These are phyloP conservation scores for Aaosphaeria pasadenensis DNA, from an alignment of 2,329 filamentous ascomycete species.

Conservation along the genomic window DNA sequence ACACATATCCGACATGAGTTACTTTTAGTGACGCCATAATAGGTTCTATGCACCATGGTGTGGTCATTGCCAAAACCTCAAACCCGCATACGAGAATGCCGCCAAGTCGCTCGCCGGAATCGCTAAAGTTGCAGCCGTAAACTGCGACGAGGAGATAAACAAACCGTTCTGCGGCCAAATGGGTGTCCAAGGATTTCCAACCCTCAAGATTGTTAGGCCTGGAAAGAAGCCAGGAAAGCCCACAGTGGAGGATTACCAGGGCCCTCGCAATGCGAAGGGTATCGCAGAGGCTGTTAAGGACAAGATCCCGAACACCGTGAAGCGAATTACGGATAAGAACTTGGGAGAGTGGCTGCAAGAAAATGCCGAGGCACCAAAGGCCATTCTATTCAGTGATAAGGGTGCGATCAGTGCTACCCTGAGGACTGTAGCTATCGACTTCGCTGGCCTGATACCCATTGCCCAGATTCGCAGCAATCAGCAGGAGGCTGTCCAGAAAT, in stretches of 20 bases:
- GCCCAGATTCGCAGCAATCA: constrained; percentile 86
- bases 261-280: constrained; percentile 74
- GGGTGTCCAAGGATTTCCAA: constrained; percentile 92
- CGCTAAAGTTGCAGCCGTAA: constrained; percentile 89
- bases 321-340: constrained; percentile 74
- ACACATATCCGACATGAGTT: neutral
- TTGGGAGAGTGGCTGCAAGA: constrained; percentile 70
- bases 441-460: constrained; percentile 72
- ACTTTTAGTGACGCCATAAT: constrained; percentile 37
- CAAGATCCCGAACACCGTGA: constrained; percentile 90
- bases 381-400: constrained; percentile 91
- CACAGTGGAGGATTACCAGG: constrained; percentile 86
- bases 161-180: constrained; percentile 81
- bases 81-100: constrained; percentile 92
- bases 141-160: constrained; percentile 93
- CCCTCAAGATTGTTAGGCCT: constrained; percentile 87
- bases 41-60: constrained; percentile 99
- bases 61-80: constrained; percentile 93
- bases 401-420: constrained; percentile 80
- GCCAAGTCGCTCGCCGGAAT: constrained; percentile 86
- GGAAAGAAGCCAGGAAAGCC: constrained; percentile 78
- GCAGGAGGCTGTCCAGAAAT: constrained; percentile 65
- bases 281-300: constrained; percentile 84
- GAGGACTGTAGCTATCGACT: constrained; percentile 86
- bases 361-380: constrained; percentile 71